phyloP scores from a whole-genome alignment of 495 filamentous ascomycete species.

The Penicillium paxilli region DNA sequence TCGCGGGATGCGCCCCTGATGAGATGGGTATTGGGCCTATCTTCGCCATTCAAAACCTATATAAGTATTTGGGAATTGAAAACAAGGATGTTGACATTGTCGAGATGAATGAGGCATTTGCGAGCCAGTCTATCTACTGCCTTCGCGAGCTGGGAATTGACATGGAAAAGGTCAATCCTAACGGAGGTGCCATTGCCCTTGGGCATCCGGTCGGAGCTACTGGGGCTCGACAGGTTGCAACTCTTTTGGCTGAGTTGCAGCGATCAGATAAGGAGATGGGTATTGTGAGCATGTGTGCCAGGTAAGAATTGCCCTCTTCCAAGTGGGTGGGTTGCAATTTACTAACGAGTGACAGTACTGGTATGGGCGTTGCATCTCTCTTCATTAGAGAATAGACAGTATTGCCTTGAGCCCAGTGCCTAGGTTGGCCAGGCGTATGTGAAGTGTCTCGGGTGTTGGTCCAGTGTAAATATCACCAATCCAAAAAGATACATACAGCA shows the following conservation, averaged over 20 bases:
- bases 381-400: constrained; percentile 65
- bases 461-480: no score
- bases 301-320: constrained; percentile 11
- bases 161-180: constrained; percentile 77
- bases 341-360: constrained; percentile 51
- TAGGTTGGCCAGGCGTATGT: no score
- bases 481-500: no score
- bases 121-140: constrained; percentile 86
- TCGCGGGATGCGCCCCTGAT: constrained; percentile 75
- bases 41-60: constrained; percentile 80
- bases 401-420: no score
- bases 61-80: constrained; percentile 65
- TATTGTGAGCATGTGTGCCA: constrained; percentile 74
- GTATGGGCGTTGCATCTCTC: constrained; percentile 75
- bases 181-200: constrained; percentile 72
- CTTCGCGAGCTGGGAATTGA: constrained; percentile 68
- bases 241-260: constrained; percentile 68
- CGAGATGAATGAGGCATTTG: constrained; percentile 92
- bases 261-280: constrained; percentile 71
- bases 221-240: constrained; percentile 70
- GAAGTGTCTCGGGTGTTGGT: no score
- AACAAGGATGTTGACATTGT: constrained; percentile 76
- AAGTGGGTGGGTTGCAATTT: not conserved
- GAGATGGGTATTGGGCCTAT: constrained; percentile 93
- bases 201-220: constrained; percentile 76